Evolutionary conservation across 2,329 filamentous ascomycete species (phyloP).

Genomic region (Xylaria sp.): DNA sequence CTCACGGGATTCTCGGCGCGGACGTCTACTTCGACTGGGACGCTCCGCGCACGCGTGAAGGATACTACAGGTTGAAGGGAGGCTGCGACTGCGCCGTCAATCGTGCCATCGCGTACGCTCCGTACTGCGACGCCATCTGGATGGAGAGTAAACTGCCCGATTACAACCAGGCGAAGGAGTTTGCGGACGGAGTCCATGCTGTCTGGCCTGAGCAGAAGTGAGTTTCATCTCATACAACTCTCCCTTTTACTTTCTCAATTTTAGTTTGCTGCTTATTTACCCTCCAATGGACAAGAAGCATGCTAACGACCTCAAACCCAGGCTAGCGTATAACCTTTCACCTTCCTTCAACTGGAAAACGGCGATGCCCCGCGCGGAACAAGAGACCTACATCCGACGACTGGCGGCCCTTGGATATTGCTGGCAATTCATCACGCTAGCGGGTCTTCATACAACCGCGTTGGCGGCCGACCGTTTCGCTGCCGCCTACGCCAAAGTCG

Average conservation of each 20-base stretch:
- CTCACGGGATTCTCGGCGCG: conserved; percentile 77
- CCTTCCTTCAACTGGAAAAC: conserved; percentile 99
- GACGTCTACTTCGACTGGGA: conserved; percentile 97
- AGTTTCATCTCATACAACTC: conserved; percentile 48
- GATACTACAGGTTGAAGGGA: conserved; percentile 92
- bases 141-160: conserved; percentile 99
- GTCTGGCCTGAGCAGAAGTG: conserved; percentile 97
- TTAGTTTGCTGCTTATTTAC: background rate
- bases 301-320: conserved; percentile 49
- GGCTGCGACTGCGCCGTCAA: conserved; percentile 92
- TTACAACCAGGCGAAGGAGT: conserved; percentile 89
- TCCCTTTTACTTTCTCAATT: background rate
- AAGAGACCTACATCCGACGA: conserved; percentile 96
- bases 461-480: conserved; percentile 92
- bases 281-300: background rate
- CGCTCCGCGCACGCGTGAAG: conserved; percentile 88
- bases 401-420: conserved; percentile 91
- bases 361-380: conserved; percentile 89
- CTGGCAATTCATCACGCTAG: conserved; percentile 99
- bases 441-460: conserved; percentile 93
- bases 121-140: conserved; percentile 96
- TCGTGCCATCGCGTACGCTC: conserved; percentile 89
- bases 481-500: conserved; percentile 79
- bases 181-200: conserved; percentile 91
- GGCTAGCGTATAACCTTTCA: conserved; percentile 96